These are phyloP conservation scores for Metschnikowia gruessii DNA, from an alignment of 805 yeast genomes.

Conservation along the genomic window DNA sequence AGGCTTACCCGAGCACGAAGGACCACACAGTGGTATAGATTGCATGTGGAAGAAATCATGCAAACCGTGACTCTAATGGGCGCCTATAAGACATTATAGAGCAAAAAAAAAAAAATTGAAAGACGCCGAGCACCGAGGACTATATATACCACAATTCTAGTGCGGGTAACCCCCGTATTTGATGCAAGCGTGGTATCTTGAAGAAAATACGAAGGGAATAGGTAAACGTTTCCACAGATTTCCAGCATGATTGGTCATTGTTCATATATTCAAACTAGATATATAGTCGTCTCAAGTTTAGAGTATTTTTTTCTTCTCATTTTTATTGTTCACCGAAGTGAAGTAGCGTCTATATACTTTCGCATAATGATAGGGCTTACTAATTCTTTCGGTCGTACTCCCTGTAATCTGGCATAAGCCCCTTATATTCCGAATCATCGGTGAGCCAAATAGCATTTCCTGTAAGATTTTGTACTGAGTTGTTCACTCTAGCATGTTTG, in stretches of 20 bases:
- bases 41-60: constrained; percentile 48
- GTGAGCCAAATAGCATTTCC: constrained; percentile 60
- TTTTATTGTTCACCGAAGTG: not conserved
- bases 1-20: constrained; percentile 96
- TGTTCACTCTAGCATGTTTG: constrained; percentile 54
- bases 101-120: constrained; percentile 9
- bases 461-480: constrained; percentile 51
- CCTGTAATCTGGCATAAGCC: constrained; percentile 54
- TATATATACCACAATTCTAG: constrained; percentile 13
- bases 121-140: not conserved
- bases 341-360: not conserved
- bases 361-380: not conserved
- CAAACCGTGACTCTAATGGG: constrained; percentile 78
- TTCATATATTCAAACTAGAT: too few species aligned
- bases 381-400: constrained; percentile 51
- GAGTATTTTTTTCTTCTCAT: not conserved
- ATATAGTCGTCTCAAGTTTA: too few species aligned
- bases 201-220: too few species aligned
- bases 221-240: too few species aligned
- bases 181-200: not conserved
- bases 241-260: too few species aligned
- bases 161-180: constrained; percentile 23
- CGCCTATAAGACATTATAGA: constrained; percentile 61
- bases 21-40: constrained; percentile 43
- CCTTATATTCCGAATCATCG: constrained; percentile 48